These are phyloP conservation scores for Decorospora gaudefroyi DNA, from an alignment of 2,329 filamentous ascomycete species.

Conservation along the genomic window DNA sequence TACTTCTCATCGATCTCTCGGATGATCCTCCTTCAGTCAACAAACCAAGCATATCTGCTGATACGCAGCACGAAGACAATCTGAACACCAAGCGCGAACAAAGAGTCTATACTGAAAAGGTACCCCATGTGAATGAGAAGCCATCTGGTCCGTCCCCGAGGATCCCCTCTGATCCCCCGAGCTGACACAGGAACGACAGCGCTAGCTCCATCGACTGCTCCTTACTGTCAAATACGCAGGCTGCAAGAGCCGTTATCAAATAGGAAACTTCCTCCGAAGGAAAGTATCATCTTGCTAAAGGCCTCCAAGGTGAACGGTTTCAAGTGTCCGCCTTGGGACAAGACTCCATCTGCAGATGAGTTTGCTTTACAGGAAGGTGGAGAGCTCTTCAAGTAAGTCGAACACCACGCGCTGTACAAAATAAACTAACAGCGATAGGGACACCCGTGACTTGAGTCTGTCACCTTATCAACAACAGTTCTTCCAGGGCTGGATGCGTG, in stretches of 20 bases:
- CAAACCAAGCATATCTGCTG: slow-evolving; percentile 14
- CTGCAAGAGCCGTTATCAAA: slow-evolving; percentile 58
- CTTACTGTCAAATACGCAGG: slow-evolving; percentile 37
- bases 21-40: slow-evolving; percentile 1
- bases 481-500: slow-evolving; percentile 84
- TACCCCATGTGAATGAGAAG: background rate
- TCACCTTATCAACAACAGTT: slow-evolving; percentile 74
- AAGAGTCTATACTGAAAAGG: background rate
- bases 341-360: slow-evolving; percentile 63
- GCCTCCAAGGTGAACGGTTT: slow-evolving; percentile 81
- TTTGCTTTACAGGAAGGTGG: slow-evolving; percentile 62
- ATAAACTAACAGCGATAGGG: slow-evolving; percentile 52
- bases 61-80: slow-evolving; percentile 18
- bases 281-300: slow-evolving; percentile 76
- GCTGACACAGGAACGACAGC: background rate
- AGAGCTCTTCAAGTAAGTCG: slow-evolving; percentile 61
- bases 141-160: background rate
- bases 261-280: slow-evolving; percentile 67
- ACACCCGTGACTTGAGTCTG: slow-evolving; percentile 69
- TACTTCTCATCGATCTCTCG: slow-evolving; percentile 15
- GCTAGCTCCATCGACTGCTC: slow-evolving; percentile 10
- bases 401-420: slow-evolving; percentile 30
- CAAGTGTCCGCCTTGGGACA: slow-evolving; percentile 80
- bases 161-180: no score
- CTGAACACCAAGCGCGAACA: background rate